These are phyloP conservation scores for Otatea glauca DNA, from an alignment of 176 grass and related monocot genomes.

Conservation along the genomic window DNA sequence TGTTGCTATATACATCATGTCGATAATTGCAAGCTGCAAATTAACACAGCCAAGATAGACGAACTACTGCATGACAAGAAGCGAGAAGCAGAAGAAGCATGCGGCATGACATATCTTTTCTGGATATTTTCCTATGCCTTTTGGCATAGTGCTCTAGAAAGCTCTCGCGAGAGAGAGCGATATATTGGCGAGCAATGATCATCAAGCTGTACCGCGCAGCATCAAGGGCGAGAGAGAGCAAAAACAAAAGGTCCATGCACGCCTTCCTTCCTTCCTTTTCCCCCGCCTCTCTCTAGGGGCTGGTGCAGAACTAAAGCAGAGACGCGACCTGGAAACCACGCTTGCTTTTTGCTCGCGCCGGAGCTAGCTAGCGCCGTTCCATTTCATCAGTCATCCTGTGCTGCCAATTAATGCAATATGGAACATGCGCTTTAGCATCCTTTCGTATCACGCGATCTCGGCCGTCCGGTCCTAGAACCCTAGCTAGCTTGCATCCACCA, in stretches of 20 bases:
- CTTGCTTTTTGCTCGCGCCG: neutral
- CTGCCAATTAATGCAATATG: neutral
- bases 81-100: too few relatives aligned
- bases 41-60: neutral
- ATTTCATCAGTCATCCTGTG: constrained; percentile 16
- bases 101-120: too few relatives aligned
- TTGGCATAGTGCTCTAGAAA: constrained; percentile 43
- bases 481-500: constrained; percentile 51
- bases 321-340: constrained; percentile 46
- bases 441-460: constrained; percentile 38
- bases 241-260: constrained; percentile 4
- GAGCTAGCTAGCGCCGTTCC: neutral
- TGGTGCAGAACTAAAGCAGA: constrained; percentile 41
- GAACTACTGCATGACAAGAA: neutral
- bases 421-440: constrained; percentile 47
- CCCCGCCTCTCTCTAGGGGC: neutral
- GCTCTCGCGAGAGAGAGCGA: constrained; percentile 14
- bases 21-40: neutral
- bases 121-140: constrained; percentile 6
- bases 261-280: neutral
- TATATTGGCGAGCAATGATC: constrained; percentile 12
- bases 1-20: neutral
- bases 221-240: neutral
- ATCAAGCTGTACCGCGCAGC: constrained; percentile 13
- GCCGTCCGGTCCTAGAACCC: constrained; percentile 44